Base-by-base conservation (phyloP, 2,329 filamentous ascomycete genomes). In the Magnaporthiopsis incrustans region DNA sequence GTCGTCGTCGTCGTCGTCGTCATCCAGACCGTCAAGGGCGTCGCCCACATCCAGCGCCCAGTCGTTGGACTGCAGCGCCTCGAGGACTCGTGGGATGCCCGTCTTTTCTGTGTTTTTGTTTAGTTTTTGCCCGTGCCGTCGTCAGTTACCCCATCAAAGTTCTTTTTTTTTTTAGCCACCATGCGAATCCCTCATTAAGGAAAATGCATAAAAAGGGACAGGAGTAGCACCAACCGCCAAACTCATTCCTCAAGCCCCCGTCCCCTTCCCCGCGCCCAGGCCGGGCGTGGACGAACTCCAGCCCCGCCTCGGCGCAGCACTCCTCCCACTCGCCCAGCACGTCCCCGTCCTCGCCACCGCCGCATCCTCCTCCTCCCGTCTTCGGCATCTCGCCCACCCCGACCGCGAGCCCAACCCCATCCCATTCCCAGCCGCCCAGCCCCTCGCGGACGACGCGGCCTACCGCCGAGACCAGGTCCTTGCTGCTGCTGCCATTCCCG, bases 61-160 rank as follows among this genome's bases (percentile, higher is more conserved):
- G 72, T 89, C 86, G 70, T 89, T 89, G 22, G 85, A 78, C 70
- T 89, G 81, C 18, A 90, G 73, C 0, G 86, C 87, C 70, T 89
- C 86, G 11, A 79, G 77, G 2, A 85, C 78, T 12, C 87, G 79
- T 1, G 82, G 77, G 53, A 89, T 78, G 22, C 68, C 69, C 2
- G 67, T 69, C 57, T 68, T 69, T 58, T 70, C 69, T 68, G 59
- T 12, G 8, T 32, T 4, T 3, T 26, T n/a, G 35, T 38, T 22
- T 12, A 2, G 12, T 38, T 33, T 8, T 33, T 10, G 32, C 10
- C 32, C 32, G 10, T 33, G 32, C 32, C 32, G 10, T 33, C 32
- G n/a, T n/a, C n/a, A n/a, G n/a, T n/a, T n/a, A n/a, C n/a, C n/a
- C n/a, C 10, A 35, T 5, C 33, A 35, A 35, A 4, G 32, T 33